phyloP scores from a whole-genome alignment of 2,329 filamentous ascomycete species.

The Colletotrichum filicis region DNA sequence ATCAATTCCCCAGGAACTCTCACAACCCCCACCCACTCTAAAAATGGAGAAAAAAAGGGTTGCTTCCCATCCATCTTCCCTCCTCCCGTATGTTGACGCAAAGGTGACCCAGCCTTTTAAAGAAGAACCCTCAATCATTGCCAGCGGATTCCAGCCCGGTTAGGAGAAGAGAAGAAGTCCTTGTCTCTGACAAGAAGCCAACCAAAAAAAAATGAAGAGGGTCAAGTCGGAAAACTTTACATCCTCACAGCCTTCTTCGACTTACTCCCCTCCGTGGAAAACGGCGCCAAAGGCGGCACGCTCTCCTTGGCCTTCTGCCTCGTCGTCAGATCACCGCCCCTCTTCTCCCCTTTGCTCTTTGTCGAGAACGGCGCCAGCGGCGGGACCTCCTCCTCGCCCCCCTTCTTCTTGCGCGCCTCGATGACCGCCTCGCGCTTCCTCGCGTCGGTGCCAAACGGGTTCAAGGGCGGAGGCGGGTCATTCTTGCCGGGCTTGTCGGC shows the following conservation, averaged over 20 bases:
- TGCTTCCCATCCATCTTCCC: not conserved
- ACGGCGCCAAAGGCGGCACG: conserved; percentile 23
- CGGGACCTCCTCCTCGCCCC: conserved; percentile 1
- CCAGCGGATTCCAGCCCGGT: not conserved
- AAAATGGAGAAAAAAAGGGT: not conserved
- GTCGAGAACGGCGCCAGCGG: conserved; percentile 4
- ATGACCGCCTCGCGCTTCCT: not conserved
- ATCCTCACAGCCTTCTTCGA: not conserved
- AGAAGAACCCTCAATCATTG: not conserved
- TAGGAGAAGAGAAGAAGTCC: not conserved
- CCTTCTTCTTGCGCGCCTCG: not conserved
- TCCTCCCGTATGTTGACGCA: not conserved
- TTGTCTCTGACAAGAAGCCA: not conserved
- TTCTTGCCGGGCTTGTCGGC: not conserved
- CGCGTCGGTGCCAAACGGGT: conserved; percentile 2
- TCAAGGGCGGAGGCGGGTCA: conserved; percentile 1
- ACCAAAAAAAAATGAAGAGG: no score
- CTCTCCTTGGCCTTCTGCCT: conserved; percentile 11
- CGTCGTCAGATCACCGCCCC: not conserved
- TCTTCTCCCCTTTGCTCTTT: not conserved
- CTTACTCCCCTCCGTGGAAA: not conserved
- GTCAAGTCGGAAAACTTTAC: not conserved
- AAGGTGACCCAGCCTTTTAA: not conserved
- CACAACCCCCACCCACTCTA: not conserved
- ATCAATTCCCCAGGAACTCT: conserved; percentile 21